Base-by-base conservation (phyloP, 2,329 filamentous ascomycete species). In the Colletotrichum lini region DNA sequence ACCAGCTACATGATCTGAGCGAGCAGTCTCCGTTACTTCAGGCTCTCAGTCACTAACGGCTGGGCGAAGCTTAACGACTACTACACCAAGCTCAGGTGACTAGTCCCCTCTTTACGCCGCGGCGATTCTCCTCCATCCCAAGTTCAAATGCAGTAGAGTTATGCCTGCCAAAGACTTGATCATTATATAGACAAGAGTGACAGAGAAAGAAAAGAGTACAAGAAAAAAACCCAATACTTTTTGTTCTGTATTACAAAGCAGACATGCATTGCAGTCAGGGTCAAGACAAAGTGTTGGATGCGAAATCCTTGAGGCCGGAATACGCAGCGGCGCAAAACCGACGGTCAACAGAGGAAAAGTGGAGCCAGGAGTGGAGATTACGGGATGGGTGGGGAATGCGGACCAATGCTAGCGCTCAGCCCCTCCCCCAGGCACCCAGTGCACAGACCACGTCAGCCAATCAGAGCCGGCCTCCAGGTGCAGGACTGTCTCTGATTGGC, bases 241-340 rank as follows among this genome's bases (percentile, higher is more conserved):
- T 6, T 16, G 42, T 0, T 16, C 13, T 3, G 12, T 4, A 56
- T 40, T 23, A 23, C 35, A 15, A 56, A 56, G 30, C 52, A 40
- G 35, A 35, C 30, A 35, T 9, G 2, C 8, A 8, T 35, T 35
- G 30, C 30, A 9, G 8, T 35, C 30, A 30, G 30, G 8, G 8
- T 2, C 30, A 35, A 35, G 30, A 35, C 8, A 2, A 10, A 35
- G 30, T 35, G 9, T 35, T 35, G 30, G 30, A 35, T 10, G 30
- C 30, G 30, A 9, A 35, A 35, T 35, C 30, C 30, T 2, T 9
- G 0, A 9, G 30, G 30, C 13, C 35, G 65, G 52, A 69, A 64
- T 68, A 69, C 69, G 69, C 69, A 5, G 65, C 69, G 35, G 69
- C 69, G 69, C 16, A 72, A 70, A 70, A 66, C 62, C 13, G 35